Base-by-base conservation (phyloP, 352 stramenopile species). In the Phytopythium vexans region DNA sequence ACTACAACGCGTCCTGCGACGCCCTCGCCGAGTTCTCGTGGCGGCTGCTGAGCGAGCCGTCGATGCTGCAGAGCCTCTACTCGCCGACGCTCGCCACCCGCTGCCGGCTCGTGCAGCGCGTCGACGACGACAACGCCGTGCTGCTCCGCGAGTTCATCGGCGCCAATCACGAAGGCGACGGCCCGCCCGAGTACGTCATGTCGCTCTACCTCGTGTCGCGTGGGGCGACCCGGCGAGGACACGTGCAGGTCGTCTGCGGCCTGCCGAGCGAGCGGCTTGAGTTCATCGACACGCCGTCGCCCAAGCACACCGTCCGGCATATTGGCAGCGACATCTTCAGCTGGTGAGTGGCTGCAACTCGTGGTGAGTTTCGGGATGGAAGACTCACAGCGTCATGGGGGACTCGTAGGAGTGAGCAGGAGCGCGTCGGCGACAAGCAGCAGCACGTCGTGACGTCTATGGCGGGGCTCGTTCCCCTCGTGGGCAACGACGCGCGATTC, bases 141-240 rank as follows among this genome's bases (percentile, higher is more conserved):
- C 34, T 52, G 7, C 46, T 52, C 2, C 46, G 42, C 15, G 46
- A 52, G 36, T 52, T 42, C 35, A 35, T 52, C 12, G 46, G 41
- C 8, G 21, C 21, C 21, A 27, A 27, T 2, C 21, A 27, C 2
- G 21, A 27, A 27, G 21, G 21, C 21, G 46, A 52, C 34, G 46
- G 16, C 35, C 42, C 46, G n/a, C 21, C 21, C 21, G 12, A 41
- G 12, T 33, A 42, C 8, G 46, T 52, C 14, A 52, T 42, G 34
- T 52, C 46, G 14, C 34, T 52, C 3, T 52, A 52, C 36, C 10
- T 52, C n/a, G 46, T 52, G 7, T 52, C 46, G 15, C 46, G 46
- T 2, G 46, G 42, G 46, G 11, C 35, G 8, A 42, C 41, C 34
- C 34, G 42, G 36, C 8, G n/a, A 8, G 46, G 46, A 3, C 34